These are phyloP conservation scores for Penicillium sp. DNA, from an alignment of 2,329 filamentous ascomycete species.

Conservation along the genomic window DNA sequence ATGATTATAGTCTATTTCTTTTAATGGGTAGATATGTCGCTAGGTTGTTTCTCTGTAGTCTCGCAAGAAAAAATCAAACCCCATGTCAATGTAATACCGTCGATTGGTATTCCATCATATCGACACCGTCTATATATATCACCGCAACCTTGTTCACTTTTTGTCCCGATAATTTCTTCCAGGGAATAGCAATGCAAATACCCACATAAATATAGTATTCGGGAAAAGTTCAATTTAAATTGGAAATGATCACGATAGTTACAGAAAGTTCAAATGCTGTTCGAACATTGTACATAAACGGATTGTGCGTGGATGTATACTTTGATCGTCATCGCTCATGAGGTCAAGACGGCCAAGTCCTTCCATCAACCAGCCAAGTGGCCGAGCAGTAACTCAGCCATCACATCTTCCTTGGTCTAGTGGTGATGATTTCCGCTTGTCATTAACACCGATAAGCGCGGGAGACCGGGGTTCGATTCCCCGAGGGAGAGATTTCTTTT, in stretches of 20 bases:
- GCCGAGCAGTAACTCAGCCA: conserved; percentile 20
- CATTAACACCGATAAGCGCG: conserved; percentile 33
- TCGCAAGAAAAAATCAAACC: accelerated
- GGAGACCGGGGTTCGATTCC: conserved; percentile 41
- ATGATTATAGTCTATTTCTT: neutral
- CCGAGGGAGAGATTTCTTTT: conserved; percentile 2
- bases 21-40: neutral
- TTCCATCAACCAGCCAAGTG: conserved; percentile 4
- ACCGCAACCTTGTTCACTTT: neutral
- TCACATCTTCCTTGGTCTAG: conserved; percentile 35
- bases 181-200: too few species aligned
- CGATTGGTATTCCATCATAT: too few species aligned
- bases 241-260: neutral
- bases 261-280: neutral
- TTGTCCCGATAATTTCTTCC: accelerated
- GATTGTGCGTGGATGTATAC: neutral
- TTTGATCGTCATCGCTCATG: neutral
- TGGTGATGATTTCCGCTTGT: conserved; percentile 44
- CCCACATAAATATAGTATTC: neutral
- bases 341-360: accelerated
- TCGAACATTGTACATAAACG: neutral
- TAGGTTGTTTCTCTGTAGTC: accelerated
- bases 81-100: neutral
- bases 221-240: neutral
- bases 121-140: neutral